Percentiles rank a stretch among this genome's conserved stretches.
Conservation (phyloP, 148 eudicot genomes). For the Limonium bicolor region DNA sequence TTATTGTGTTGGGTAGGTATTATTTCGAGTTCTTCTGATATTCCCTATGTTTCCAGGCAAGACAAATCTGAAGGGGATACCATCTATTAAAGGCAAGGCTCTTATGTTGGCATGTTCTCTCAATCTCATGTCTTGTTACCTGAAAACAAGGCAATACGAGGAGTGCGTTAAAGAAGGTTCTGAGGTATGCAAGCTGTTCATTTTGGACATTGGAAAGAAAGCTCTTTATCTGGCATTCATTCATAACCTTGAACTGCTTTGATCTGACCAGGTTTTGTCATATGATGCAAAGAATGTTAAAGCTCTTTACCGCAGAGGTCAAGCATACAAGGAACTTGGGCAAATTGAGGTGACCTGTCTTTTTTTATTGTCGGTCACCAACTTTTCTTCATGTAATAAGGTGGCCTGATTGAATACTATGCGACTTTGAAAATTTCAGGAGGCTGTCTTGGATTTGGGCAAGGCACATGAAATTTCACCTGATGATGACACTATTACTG, state of each 20-base stretch:
- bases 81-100: constrained; percentile 37
- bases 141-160: constrained; percentile 64
- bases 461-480: constrained; percentile 84
- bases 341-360: constrained; percentile 49
- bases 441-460: constrained; percentile 66
- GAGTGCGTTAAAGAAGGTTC: constrained; percentile 80
- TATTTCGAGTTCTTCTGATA: no score
- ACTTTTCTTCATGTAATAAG: no score
- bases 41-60: constrained; percentile 46
- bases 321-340: constrained; percentile 77
- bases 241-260: neutral
- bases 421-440: no score
- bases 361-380: no score
- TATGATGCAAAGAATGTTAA: constrained; percentile 67
- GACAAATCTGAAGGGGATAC: constrained; percentile 59
- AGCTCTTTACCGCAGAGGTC: constrained; percentile 92
- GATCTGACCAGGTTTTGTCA: constrained; percentile 46
- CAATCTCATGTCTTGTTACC: constrained; percentile 94
- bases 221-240: no score
- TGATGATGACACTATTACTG: constrained; percentile 82
- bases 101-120: constrained; percentile 72
- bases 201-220: no score
- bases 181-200: constrained; percentile 38
- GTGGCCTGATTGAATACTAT: no score
- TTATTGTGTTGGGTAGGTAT: no score